Base-by-base conservation (phyloP, 2,329 filamentous ascomycete species). In the Didymella keratinophila region DNA sequence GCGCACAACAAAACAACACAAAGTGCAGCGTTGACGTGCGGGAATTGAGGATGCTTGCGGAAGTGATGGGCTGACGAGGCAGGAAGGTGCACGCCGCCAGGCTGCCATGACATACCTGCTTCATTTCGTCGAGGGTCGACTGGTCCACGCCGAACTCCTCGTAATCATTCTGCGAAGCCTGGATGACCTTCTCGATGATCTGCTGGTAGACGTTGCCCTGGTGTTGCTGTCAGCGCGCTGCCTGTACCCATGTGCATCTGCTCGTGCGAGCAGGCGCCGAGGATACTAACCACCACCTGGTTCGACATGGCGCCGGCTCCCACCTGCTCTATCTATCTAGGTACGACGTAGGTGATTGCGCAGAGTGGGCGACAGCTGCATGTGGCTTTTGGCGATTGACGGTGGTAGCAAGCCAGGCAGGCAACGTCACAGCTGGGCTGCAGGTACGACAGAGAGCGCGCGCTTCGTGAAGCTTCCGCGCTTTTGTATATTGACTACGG, bases 131-230 rank as follows among this genome's bases (percentile, higher is more conserved):
- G 71, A 99, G 82, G 50, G 94, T 94, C 69, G 86, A 83, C 77
- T 94, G 90, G 71, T 96, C 92, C 65, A 98, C 90, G 71, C 95
- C 95, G 69, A 90, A 92, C 80, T 99, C 95, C 78, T 99, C 95
- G 76, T 99, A 98, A 79, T 98, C 95, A 73, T 94, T 91, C 73
- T 91, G 87, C 73, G 94, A 97, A 67, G 76, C 74, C 48, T 71
- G 66, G 59, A 82, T 76, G 60, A 83, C 81, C 71, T 91, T 90
- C 70, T 94, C 89, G 78, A 98, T 92, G 76, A 99, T 93, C 80
- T 95, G 92, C 78, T 88, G 83, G 79, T 97, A 99, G 73, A 98
- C 89, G 67, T 82, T 80, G 72, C 95, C 95, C 82, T 76, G 48
- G 18, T 41, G 64, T 69, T 58, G 68, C 68, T 63, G 71, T 76